These are phyloP conservation scores for Solanum hybrid DNA, from an alignment of 305 asterid species.

Conservation along the genomic window DNA sequence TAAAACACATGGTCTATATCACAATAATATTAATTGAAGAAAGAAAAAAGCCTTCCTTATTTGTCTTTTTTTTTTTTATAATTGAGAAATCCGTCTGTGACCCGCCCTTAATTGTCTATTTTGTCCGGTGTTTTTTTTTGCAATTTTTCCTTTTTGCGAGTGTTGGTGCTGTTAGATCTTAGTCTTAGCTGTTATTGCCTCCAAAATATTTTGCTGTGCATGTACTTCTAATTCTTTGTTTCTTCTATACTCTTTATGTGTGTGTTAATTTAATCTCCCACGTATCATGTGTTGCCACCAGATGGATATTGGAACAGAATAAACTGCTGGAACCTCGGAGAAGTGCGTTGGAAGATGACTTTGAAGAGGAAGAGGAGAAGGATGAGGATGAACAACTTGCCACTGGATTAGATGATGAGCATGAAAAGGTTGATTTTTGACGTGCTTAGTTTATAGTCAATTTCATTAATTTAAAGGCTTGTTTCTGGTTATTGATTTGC, in stretches of 20 bases:
- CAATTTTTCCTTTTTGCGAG: neutral
- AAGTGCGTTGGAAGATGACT: conserved; percentile 98
- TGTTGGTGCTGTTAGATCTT: neutral
- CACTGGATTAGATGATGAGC: conserved; percentile 45
- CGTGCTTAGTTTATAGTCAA: neutral
- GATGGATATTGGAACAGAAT: conserved; percentile 71
- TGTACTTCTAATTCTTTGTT: neutral
- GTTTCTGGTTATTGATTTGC: neutral
- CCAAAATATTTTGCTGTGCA: neutral
- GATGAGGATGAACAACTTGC: conserved; percentile 75
- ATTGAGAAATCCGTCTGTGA: neutral
- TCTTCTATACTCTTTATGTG: neutral
- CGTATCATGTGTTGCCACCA: conserved; percentile 14
- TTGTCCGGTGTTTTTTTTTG: neutral
- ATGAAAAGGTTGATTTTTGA: conserved; percentile 49
- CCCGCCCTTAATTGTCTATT: neutral
- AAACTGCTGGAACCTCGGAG: conserved; percentile 74
- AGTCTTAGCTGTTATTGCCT: neutral
- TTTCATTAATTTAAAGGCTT: neutral
- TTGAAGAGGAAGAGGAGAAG: conserved; percentile 96
- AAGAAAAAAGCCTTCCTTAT: neutral
- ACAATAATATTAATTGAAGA: neutral
- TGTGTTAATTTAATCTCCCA: neutral
- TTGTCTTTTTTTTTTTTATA: neutral
- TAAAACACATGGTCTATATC: neutral